Evolutionary conservation across 768 basidiomycete species (phyloP), one percentile per base, ranked within the genome.

Genomic region (Cystofilobasidium macerans): DNA sequence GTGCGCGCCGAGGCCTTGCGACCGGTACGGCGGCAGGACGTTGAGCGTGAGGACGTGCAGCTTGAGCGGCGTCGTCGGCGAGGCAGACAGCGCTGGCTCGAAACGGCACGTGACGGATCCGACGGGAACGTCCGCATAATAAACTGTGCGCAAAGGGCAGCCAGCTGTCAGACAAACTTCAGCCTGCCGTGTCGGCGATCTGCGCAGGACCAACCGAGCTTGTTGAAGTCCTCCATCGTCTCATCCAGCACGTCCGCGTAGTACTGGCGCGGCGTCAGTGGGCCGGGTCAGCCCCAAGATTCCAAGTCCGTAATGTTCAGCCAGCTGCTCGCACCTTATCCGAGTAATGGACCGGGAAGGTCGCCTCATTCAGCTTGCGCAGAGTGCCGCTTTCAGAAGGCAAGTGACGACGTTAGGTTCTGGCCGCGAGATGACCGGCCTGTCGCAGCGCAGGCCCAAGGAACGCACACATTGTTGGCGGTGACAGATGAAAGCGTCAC

Each of bases 31-130:
- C 3, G 61, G 61, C 24, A 68, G 67, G 54, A 68, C 67, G 54
- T 57, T 60, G 40, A 68, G 54, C 13, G 67, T 68, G 24, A 68
- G 67, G 42, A 68, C 56, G 67, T 68, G 67, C n/a, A 68, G 67
- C 32, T 61, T 61, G 38, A 65, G 64, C 9, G 58, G 59, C 20
- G 51, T 24, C 11, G 48, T 24, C 14, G 67, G 22, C 8, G 61
- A 6, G 22, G 33, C 28, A 3, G 58, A 26, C 20, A 62, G 61
- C 7, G 64, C 26, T 2, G 65, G 57, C 30, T 68, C 67, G 47
- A 62, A 62, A 20, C 67, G 67, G 43, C 61, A 68, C 18, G 61
- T 58, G 35, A 68, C 58, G 36, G 67, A 47, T 6, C 67, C 67
- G 35, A 68, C 67, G 6, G 67, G 67, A 26, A 68, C 60, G 35